phyloP scores from a whole-genome alignment of 176 grass and related monocot species.

The Aechmea fasciata region DNA sequence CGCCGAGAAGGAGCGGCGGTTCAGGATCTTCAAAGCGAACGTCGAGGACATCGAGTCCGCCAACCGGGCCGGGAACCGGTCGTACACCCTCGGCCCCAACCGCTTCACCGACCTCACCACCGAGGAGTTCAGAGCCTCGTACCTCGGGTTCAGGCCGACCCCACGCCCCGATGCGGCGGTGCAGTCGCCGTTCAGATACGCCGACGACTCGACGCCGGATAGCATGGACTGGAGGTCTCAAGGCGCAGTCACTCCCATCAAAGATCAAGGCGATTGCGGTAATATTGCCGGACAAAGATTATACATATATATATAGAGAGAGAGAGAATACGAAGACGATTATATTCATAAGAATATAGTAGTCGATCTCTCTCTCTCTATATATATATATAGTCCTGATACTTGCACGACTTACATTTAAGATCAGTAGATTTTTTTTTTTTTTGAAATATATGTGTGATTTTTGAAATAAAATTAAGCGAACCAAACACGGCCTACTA shows the following conservation, averaged over 20 bases:
- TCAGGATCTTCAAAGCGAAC: slow-evolving; percentile 2
- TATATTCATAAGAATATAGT: too few species aligned
- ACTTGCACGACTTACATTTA: too few species aligned
- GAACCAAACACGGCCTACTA: background rate
- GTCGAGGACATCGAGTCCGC: background rate
- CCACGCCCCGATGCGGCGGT: background rate
- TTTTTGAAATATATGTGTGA: too few species aligned
- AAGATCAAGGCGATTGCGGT: slow-evolving; percentile 16
- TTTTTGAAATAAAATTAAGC: background rate
- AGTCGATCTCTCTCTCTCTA: too few species aligned
- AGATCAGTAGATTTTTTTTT: too few species aligned
- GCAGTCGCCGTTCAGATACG: background rate
- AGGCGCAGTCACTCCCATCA: slow-evolving; percentile 10
- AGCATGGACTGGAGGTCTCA: slow-evolving; percentile 13
- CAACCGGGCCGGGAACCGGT: background rate
- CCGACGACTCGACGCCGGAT: background rate
- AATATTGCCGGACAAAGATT: background rate
- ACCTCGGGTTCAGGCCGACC: background rate
- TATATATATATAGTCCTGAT: too few species aligned
- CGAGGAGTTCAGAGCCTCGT: background rate
- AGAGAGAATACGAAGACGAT: too few species aligned
- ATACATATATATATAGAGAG: background rate
- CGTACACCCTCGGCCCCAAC: background rate
- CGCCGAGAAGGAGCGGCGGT: background rate
- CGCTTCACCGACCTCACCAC: background rate